A percentile compares a stretch with the other conserved stretches of the same genome.
Conservation (phyloP, 768 basidiomycete species). For the Leucocoprinus sp. region DNA sequence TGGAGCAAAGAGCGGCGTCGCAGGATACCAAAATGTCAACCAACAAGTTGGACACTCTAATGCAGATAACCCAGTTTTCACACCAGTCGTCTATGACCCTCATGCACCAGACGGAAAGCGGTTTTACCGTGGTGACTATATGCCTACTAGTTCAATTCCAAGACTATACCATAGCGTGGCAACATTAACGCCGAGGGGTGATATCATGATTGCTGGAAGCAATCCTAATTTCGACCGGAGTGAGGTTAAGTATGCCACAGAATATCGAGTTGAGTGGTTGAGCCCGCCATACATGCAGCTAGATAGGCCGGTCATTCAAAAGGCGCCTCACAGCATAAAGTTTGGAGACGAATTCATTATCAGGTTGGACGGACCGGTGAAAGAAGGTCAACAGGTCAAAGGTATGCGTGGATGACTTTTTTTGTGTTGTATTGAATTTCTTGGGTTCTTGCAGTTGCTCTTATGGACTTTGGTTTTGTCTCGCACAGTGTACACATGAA, state of each 20-base stretch:
- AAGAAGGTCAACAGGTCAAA: conserved; percentile 33
- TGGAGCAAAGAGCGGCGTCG: conserved; percentile 64
- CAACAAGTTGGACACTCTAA: conserved; percentile 69
- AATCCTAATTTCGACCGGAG: conserved; percentile 80
- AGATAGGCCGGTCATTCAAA: conserved; percentile 45
- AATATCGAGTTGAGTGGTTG: conserved; percentile 85
- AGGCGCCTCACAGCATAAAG: conserved; percentile 26
- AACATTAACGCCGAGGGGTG: conserved; percentile 62
- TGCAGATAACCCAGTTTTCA: conserved; percentile 63
- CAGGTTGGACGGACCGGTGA: conserved; percentile 28
- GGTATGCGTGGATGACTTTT: conserved; percentile 26
- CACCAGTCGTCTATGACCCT: conserved; percentile 66
- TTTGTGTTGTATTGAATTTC: background rate
- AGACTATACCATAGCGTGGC: conserved; percentile 81
- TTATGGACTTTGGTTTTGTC: conserved; percentile 80
- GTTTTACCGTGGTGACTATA: conserved; percentile 42
- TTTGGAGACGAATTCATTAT: conserved; percentile 43
- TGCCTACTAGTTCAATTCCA: conserved; percentile 62
- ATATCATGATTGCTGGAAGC: conserved; percentile 74
- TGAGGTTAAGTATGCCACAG: conserved; percentile 66
- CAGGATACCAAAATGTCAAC: conserved; percentile 70
- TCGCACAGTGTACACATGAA: conserved; percentile 75
- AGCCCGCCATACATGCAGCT: conserved; percentile 71
- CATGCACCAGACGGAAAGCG: conserved; percentile 42
- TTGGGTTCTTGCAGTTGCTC: conserved; percentile 38